These are phyloP conservation scores for Apiotrichum gamsii DNA, from an alignment of 1,284 basidiomycete genomes.

Conservation along the genomic window DNA sequence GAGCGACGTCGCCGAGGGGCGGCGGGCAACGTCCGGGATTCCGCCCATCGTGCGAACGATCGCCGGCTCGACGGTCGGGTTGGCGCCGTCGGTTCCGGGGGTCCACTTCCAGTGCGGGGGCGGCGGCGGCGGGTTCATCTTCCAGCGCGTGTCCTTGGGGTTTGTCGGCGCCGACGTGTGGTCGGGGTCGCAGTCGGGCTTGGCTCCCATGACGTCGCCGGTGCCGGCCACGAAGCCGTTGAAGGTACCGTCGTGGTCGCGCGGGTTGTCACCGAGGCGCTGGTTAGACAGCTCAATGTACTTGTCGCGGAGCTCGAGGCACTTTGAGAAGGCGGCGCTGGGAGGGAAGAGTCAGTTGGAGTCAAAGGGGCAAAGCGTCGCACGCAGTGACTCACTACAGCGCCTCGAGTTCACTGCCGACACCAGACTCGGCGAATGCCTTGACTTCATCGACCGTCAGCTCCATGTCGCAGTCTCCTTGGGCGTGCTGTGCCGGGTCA, in stretches of 20 bases:
- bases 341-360: background rate
- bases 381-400: slow-evolving; percentile 41
- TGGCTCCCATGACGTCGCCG: slow-evolving; percentile 62
- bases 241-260: slow-evolving; percentile 74
- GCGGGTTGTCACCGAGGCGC: slow-evolving; percentile 82
- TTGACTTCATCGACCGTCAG: slow-evolving; percentile 38
- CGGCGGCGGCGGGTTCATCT: slow-evolving; percentile 81
- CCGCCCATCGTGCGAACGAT: background rate
- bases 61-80: slow-evolving; percentile 18
- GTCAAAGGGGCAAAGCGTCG: too few species aligned
- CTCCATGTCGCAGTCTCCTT: slow-evolving; percentile 12
- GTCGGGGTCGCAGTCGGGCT: slow-evolving; percentile 55
- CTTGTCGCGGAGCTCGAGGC: slow-evolving; percentile 83
- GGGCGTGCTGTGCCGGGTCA: too few species aligned
- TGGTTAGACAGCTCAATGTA: slow-evolving; percentile 80
- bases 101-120: slow-evolving; percentile 89
- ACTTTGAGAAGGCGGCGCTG: slow-evolving; percentile 60
- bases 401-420: slow-evolving; percentile 46
- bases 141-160: slow-evolving; percentile 53
- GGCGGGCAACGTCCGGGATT: background rate
- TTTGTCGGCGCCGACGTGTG: slow-evolving; percentile 24
- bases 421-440: slow-evolving; percentile 46
- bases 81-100: slow-evolving; percentile 48
- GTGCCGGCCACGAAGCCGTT: slow-evolving; percentile 55
- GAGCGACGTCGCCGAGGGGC: slow-evolving; percentile 11